Conservation (phyloP, 495 filamentous ascomycete genomes). For the Penicillium antarcticum region DNA sequence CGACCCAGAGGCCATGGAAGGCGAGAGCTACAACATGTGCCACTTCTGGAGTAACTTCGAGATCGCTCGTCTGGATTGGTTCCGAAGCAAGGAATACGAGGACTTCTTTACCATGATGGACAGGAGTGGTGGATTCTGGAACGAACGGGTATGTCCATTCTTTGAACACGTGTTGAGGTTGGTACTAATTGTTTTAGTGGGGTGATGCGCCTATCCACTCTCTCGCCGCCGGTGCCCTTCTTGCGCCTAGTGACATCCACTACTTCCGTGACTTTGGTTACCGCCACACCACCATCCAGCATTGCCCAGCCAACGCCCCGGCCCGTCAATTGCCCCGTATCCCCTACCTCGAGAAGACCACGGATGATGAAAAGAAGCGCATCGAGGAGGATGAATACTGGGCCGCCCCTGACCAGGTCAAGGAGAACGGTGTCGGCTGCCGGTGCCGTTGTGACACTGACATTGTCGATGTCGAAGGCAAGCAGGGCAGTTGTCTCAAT, state of each 20-base stretch:
- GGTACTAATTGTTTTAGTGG: slow-evolving; percentile 59
- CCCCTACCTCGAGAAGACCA: slow-evolving; percentile 83
- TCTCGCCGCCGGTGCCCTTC: slow-evolving; percentile 85
- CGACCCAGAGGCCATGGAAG: slow-evolving; percentile 92
- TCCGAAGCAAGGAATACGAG: slow-evolving; percentile 93
- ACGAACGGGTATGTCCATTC: slow-evolving; percentile 74
- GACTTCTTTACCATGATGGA: slow-evolving; percentile 99
- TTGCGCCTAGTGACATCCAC: slow-evolving; percentile 82
- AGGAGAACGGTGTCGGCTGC: slow-evolving; percentile 97
- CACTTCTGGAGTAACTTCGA: slow-evolving; percentile 99
- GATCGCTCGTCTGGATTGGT: slow-evolving; percentile 92
- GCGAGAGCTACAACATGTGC: slow-evolving; percentile 99
- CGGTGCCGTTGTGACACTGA: slow-evolving; percentile 98
- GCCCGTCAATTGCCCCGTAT: slow-evolving; percentile 78
- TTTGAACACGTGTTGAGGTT: background rate
- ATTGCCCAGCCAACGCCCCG: slow-evolving; percentile 96
- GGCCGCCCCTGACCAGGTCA: slow-evolving; percentile 78
- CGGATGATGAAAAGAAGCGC: slow-evolving; percentile 78
- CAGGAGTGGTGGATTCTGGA: slow-evolving; percentile 96
- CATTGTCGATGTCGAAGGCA: slow-evolving; percentile 95
- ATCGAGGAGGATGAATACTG: slow-evolving; percentile 96
- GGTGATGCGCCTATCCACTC: slow-evolving; percentile 99
- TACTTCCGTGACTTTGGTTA: slow-evolving; percentile 99
- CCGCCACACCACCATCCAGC: slow-evolving; percentile 97
- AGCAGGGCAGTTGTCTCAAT: slow-evolving; percentile 87